Evolutionary conservation across 495 filamentous ascomycete genomes (phyloP).

Genomic region (Parathielavia appendiculata): DNA sequence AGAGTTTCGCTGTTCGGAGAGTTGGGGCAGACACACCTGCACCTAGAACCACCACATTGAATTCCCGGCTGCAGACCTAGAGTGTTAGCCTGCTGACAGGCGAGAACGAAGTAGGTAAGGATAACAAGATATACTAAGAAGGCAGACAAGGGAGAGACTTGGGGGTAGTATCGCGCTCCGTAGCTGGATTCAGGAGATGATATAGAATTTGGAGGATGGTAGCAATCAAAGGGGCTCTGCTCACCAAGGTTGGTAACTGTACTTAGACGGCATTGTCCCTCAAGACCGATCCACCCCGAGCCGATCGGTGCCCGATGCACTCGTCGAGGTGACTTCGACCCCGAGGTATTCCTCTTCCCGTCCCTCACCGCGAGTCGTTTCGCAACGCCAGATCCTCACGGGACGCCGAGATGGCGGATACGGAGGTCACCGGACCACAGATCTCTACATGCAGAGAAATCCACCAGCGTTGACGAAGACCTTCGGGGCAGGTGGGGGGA

Average conservation of each 20-base stretch:
- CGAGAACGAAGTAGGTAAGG: not conserved
- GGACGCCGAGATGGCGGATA: slow-evolving; percentile 29
- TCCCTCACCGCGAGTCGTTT: slow-evolving; percentile 6
- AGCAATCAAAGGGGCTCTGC: slow-evolving; percentile 9
- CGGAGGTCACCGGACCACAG: slow-evolving; percentile 18
- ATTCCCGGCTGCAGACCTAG: slow-evolving; percentile 27
- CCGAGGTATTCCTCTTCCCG: slow-evolving; percentile 9
- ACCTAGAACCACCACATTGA: slow-evolving; percentile 35
- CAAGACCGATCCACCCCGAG: slow-evolving; percentile 7
- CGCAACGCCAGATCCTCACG: slow-evolving; percentile 27
- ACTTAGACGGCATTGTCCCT: slow-evolving; percentile 29
- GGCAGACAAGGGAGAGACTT: not conserved
- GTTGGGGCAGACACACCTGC: slow-evolving; percentile 26
- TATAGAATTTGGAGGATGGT: not conserved
- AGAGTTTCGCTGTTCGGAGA: not conserved
- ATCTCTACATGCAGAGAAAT: slow-evolving; percentile 28
- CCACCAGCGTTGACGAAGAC: slow-evolving; percentile 16
- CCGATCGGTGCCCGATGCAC: slow-evolving; percentile 11
- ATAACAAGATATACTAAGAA: not conserved
- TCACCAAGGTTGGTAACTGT: slow-evolving; percentile 32
- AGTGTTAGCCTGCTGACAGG: slow-evolving; percentile 9
- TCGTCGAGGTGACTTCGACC: not conserved
- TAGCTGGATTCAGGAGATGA: not conserved
- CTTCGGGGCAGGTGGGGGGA: slow-evolving; percentile 11
- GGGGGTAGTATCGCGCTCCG: too few relatives aligned